Evolutionary conservation across 106 monocot species (phyloP).

Genomic region (Vanilla planifolia): DNA sequence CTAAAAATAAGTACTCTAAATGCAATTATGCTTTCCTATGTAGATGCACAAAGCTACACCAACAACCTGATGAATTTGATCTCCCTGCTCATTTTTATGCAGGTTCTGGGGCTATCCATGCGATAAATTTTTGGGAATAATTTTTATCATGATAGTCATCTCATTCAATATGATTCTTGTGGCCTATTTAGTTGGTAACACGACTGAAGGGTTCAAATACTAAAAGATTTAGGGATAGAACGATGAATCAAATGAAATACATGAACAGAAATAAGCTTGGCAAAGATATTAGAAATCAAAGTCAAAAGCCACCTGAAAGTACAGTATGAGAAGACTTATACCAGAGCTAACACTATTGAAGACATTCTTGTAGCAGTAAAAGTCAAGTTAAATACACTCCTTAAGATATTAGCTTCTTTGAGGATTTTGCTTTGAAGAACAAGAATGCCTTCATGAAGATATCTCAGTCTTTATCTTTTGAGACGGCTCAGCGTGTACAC

Average conservation of each 20-base stretch:
- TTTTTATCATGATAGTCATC: slow-evolving; percentile 13
- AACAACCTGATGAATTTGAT: neutral
- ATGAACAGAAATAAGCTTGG: slow-evolving; percentile 15
- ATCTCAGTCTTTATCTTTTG: slow-evolving; percentile 12
- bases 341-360: slow-evolving; percentile 9
- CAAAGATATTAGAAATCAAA: slow-evolving; percentile 14
- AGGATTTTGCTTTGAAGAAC: neutral
- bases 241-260: slow-evolving; percentile 11
- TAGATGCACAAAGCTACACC: too few relatives aligned
- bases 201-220: slow-evolving; percentile 17
- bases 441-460: slow-evolving; percentile 7
- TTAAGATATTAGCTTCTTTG: neutral
- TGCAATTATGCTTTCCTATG: too few relatives aligned
- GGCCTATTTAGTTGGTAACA: slow-evolving; percentile 16
- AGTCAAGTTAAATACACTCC: neutral
- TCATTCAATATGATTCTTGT: slow-evolving; percentile 12
- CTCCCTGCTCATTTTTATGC: neutral
- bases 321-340: slow-evolving; percentile 14
- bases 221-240: slow-evolving; percentile 18
- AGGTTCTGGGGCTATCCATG: slow-evolving; percentile 70
- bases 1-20: too few relatives aligned
- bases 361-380: slow-evolving; percentile 12
- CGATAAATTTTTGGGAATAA: slow-evolving; percentile 60
- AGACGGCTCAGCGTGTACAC: slow-evolving; percentile 10
- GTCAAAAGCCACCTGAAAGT: slow-evolving; percentile 6